Evolutionary conservation across 108 stramenopile genomes (phyloP), one percentile per base, ranked within the genome.

Genomic region (Nannochloropsis gaditana): DNA sequence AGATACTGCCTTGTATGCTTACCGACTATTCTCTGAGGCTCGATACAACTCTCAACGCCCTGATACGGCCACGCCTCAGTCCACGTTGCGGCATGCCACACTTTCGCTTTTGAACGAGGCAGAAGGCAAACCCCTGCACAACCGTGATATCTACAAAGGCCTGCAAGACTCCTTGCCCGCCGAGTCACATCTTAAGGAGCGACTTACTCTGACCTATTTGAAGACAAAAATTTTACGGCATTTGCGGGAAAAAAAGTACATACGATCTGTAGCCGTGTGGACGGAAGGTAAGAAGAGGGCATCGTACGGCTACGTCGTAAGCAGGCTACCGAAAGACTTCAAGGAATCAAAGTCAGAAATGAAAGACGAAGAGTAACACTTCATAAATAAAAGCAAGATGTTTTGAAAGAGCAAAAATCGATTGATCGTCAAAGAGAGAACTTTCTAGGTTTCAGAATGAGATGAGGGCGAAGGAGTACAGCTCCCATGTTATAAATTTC

Each of bases 181-280:
- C 19, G n/a, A 15, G 2, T 73, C 59, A 73, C 59, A 15, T 15
- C 59, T 73, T 2, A 73, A 73, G 59, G 59, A 73, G 59, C 59
- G 59, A 15, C 59, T 73, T 4, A 73, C 59, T 4, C 59, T 73
- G n/a, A 73, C 59, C 59, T 73, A n/a, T 73, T n/a, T 73, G 6
- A 73, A 73, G 59, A 73, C 59, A 15, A 73, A 73, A 73, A n/a
- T 73, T n/a, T n/a, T 73, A n/a, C 59, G 59, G n/a, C 59, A 73
- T n/a, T n/a, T 73, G n/a, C 59, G 59, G 6, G 59, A 73, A n/a
- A 73, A 73, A n/a, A 73, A 8, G 19, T n/a, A 73, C 8, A 73
- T 73, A 4, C 59, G 59, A n/a, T 73, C 59, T 8, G 59, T 73
- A n/a, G 59, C 59, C 4, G 59, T 73, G 19, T 73, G 59, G 59